A percentile compares a stretch with the other conserved stretches of the same genome.
These are phyloP conservation scores for Clonostachys byssicola DNA, from an alignment of 2,329 filamentous ascomycete genomes.

Conservation along the genomic window DNA sequence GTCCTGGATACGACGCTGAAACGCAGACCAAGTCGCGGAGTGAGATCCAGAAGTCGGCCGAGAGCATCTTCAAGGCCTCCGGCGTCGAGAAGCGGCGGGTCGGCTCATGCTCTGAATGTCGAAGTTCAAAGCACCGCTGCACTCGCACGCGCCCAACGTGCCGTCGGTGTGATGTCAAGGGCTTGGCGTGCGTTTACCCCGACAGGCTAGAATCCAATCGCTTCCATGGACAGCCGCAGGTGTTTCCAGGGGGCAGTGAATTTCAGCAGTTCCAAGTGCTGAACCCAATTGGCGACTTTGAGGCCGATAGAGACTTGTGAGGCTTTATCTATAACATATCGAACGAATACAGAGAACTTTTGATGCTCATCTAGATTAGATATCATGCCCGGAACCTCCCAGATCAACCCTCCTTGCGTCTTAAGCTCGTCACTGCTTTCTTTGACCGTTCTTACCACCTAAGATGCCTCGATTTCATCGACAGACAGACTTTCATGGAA, in stretches of 20 bases:
- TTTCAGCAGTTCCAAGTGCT: too few relatives aligned
- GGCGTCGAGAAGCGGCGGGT: conserved; percentile 18
- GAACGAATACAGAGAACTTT: not conserved
- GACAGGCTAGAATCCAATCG: not conserved
- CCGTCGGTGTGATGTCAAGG: conserved; percentile 12
- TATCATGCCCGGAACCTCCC: conserved; percentile 10
- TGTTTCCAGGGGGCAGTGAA: too few relatives aligned
- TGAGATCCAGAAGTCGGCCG: conserved; percentile 12
- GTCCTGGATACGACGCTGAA: conserved; percentile 13
- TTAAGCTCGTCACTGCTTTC: conserved; percentile 8
- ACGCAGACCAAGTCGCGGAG: conserved; percentile 10
- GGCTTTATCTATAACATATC: too few relatives aligned
- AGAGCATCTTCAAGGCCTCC: conserved; percentile 16
- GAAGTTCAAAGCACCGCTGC: conserved; percentile 16
- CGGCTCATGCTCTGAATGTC: conserved; percentile 18
- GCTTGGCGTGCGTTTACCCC: conserved; percentile 1
- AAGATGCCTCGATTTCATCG: conserved; percentile 13
- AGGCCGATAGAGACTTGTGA: too few relatives aligned
- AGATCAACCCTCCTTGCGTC: conserved; percentile 6
- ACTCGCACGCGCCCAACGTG: conserved; percentile 15
- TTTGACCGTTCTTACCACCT: conserved; percentile 14
- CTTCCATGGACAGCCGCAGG: not conserved
- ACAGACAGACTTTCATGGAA: conserved; percentile 14
- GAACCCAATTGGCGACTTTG: too few relatives aligned
- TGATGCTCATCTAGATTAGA: conserved; percentile 1